Conservation (phyloP, 352 stramenopile genomes). For the Globisporangium apiculatum region DNA sequence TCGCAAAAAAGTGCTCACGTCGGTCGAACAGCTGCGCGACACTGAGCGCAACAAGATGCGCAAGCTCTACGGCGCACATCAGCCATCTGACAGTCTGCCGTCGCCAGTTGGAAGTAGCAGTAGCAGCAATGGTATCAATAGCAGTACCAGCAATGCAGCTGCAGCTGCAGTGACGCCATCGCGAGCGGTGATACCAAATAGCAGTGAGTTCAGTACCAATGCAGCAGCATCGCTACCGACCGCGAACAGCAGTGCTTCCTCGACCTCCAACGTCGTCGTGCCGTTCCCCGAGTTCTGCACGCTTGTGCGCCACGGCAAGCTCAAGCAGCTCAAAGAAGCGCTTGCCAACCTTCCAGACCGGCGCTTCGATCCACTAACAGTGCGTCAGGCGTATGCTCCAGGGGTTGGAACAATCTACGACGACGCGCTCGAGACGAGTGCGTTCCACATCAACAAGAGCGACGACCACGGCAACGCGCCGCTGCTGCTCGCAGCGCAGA, state of each 20-base stretch:
- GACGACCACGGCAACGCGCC: slow-evolving; percentile 90
- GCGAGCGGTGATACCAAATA: too few species aligned
- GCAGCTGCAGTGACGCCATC: background rate
- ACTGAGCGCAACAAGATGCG: slow-evolving; percentile 40
- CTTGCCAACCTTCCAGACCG: slow-evolving; percentile 77
- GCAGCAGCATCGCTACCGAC: background rate
- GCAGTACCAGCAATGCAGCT: background rate
- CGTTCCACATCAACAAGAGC: slow-evolving; percentile 85
- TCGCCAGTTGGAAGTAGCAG: background rate
- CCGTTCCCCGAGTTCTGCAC: slow-evolving; percentile 69
- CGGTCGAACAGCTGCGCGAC: slow-evolving; percentile 63
- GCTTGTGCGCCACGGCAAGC: slow-evolving; percentile 81
- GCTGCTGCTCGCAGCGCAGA: slow-evolving; percentile 82
- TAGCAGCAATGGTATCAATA: background rate
- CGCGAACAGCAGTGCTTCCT: slow-evolving; percentile 3
- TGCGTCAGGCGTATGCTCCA: slow-evolving; percentile 62
- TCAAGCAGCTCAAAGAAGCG: slow-evolving; percentile 86
- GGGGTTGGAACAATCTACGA: slow-evolving; percentile 90
- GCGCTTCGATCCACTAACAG: slow-evolving; percentile 76
- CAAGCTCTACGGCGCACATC: slow-evolving; percentile 26
- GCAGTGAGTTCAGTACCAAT: too few species aligned
- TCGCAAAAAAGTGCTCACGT: slow-evolving; percentile 94
- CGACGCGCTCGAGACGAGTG: slow-evolving; percentile 83
- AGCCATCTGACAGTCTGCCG: slow-evolving; percentile 8
- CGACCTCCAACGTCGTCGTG: slow-evolving; percentile 39